Percentiles rank a stretch among this genome's conserved stretches.
Evolutionary conservation across 805 yeast genomes (phyloP).

Genomic region (Maudiozyma barnettii): DNA sequence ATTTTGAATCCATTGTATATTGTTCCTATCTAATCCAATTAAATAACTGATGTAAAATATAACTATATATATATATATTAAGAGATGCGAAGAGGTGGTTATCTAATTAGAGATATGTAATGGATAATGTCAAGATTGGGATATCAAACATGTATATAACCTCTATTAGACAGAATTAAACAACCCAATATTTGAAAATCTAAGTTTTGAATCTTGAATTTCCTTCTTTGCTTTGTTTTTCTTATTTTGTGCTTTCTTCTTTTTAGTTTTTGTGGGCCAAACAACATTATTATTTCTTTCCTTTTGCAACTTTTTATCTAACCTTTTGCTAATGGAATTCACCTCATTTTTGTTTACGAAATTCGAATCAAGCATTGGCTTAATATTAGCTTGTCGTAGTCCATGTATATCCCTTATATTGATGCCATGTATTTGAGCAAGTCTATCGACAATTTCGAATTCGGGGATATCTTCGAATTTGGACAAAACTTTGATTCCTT

Average conservation of each 20-base stretch:
- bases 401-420: slow-evolving; percentile 18
- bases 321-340: slow-evolving; percentile 15
- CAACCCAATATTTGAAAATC: slow-evolving; percentile 14
- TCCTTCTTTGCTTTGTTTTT: neutral
- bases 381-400: slow-evolving; percentile 3
- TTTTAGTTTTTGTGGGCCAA: slow-evolving; percentile 19
- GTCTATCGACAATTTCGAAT: slow-evolving; percentile 4
- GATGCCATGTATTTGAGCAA: slow-evolving; percentile 17
- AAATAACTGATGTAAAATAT: no score
- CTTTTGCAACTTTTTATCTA: slow-evolving; percentile 16
- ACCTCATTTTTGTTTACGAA: slow-evolving; percentile 13
- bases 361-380: slow-evolving; percentile 6
- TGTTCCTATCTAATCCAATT: no score
- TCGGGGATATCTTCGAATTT: slow-evolving; percentile 1
- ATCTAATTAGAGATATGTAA: no score
- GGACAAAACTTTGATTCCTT: neutral
- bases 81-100: no score
- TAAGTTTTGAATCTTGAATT: neutral
- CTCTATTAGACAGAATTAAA: slow-evolving; percentile 2
- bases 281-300: slow-evolving; percentile 13
- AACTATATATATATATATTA: no score
- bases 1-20: no score
- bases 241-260: slow-evolving; percentile 4
- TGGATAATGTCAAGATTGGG: no score
- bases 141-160: no score